These are phyloP conservation scores for Toxoplasma gondii DNA, from an alignment of 169 alveolate genomes.

Conservation along the genomic window DNA sequence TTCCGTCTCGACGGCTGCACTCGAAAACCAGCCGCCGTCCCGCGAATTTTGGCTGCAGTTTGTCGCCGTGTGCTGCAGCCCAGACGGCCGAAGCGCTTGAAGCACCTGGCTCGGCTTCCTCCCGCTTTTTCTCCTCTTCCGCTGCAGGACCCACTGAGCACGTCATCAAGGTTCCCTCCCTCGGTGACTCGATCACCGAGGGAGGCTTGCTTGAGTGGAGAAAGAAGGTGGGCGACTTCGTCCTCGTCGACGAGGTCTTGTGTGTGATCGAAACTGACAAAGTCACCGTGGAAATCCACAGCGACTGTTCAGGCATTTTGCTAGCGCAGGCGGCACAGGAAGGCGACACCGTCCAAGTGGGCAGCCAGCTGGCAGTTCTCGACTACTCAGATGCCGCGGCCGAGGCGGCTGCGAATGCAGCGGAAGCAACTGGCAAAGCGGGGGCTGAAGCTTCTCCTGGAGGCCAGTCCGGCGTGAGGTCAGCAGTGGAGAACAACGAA, in stretches of 20 bases:
- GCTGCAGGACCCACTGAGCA: background rate
- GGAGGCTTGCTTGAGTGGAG: conserved; percentile 86
- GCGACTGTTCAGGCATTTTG: conserved; percentile 47
- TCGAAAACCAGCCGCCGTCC: too few species aligned
- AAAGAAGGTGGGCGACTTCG: conserved; percentile 87
- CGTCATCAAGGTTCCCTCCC: conserved; percentile 77
- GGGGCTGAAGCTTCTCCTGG: background rate
- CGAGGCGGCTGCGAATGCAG: background rate
- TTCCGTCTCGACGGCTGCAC: too few species aligned
- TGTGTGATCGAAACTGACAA: conserved; percentile 96
- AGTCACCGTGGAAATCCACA: conserved; percentile 74
- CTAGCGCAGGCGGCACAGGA: conserved; percentile 49
- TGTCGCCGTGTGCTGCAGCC: too few species aligned
- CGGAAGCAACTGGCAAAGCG: background rate
- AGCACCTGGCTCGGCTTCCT: too few species aligned
- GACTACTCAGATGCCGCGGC: background rate
- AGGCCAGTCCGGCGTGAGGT: conserved; percentile 45
- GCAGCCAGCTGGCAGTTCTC: conserved; percentile 59
- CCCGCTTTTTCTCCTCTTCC: background rate
- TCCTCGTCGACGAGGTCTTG: conserved; percentile 90
- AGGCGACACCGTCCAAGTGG: conserved; percentile 60
- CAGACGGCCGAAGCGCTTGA: too few species aligned
- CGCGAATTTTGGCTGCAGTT: too few species aligned
- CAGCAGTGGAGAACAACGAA: background rate
- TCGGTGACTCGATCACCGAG: conserved; percentile 90